Base-by-base conservation (phyloP, 2,329 filamentous ascomycete species). In the Ophiostoma pallidulum region DNA sequence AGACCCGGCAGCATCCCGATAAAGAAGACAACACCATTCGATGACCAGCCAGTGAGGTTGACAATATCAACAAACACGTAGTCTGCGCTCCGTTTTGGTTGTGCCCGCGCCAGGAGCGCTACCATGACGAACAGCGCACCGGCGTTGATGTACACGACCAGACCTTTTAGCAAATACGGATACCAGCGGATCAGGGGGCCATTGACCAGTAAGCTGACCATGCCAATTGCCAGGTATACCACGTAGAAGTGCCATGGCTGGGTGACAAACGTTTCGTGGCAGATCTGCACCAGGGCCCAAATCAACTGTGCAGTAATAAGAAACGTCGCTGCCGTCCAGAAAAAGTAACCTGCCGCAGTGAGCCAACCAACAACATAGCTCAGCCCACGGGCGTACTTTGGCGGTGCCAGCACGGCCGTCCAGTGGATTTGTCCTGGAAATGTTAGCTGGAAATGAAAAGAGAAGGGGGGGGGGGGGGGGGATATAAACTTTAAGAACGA, bases 1-100 rank as follows among this genome's bases (percentile, higher is more conserved):
- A 38, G 29, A 12, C 40, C 47, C 5, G 41, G 47, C 10, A 48
- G 33, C 16, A 48, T 20, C n/a, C 41, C 41, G 9, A 48, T 14
- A n/a, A 48, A 48, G 33, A 40, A 48, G 5, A 44, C 41, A 16
- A 44, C 20, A 19, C 41, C 47, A 14, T 45, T 12, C 2, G 33
- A 35, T 16, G 26, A 29, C 41, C 47, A 48, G 37, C 47, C 47
- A 4, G 47, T 44, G 16, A 26, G 14, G 41, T 48, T 48, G 41
- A 48, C 29, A 20, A 39, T 36, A 12, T 43, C 36, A 13, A n/a
- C 35, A 20, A 48, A 48, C 8, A 48, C 41, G n/a, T 33, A 39
- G 3, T 6, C 7, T 3, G 41, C 47, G 18, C 32, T 29, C 26
- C 40, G 33, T 8, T 44, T 44, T 2, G 47, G 33, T 28, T 33